Percentiles rank a stretch among this genome's conserved stretches.
These are phyloP conservation scores for Pseudogymnoascus sp. DNA, from an alignment of 2,329 filamentous ascomycete species.

Conservation along the genomic window DNA sequence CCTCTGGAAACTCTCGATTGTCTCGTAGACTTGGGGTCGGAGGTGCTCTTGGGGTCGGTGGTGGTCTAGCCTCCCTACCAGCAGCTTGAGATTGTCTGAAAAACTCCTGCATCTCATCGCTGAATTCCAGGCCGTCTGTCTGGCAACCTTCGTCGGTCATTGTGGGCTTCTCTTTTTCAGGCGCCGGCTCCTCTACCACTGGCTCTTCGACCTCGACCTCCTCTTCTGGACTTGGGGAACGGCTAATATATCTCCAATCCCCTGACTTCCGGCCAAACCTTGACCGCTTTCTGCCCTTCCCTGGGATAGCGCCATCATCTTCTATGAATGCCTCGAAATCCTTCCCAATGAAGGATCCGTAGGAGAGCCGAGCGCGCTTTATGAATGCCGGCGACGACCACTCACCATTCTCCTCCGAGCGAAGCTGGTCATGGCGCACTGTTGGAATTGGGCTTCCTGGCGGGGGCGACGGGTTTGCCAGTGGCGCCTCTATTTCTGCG, in stretches of 20 bases:
- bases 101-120: slow-evolving; percentile 10
- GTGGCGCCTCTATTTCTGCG: slow-evolving; percentile 18
- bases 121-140: slow-evolving; percentile 30
- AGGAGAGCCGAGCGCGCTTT: slow-evolving; percentile 61
- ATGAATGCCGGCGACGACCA: slow-evolving; percentile 75
- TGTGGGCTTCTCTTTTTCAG: slow-evolving; percentile 15
- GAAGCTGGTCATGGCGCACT: slow-evolving; percentile 30
- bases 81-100: slow-evolving; percentile 21
- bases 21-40: slow-evolving; percentile 18
- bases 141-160: slow-evolving; percentile 35
- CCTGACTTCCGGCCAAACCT: slow-evolving; percentile 58
- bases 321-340: slow-evolving; percentile 59
- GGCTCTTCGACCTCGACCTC: slow-evolving; percentile 16
- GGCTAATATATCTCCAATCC: slow-evolving; percentile 67
- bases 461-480: slow-evolving; percentile 20
- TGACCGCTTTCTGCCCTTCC: slow-evolving; percentile 59
- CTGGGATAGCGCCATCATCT: slow-evolving; percentile 53
- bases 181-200: not conserved
- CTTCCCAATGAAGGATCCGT: slow-evolving; percentile 56
- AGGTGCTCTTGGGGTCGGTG: not conserved
- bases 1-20: not conserved
- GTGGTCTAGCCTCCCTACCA: not conserved
- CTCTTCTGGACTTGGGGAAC: slow-evolving; percentile 59
- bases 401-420: slow-evolving; percentile 37
- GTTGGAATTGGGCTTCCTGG: slow-evolving; percentile 18